phyloP scores from a whole-genome alignment of 768 basidiomycete species.

The Gelatoporia subvermispora region DNA sequence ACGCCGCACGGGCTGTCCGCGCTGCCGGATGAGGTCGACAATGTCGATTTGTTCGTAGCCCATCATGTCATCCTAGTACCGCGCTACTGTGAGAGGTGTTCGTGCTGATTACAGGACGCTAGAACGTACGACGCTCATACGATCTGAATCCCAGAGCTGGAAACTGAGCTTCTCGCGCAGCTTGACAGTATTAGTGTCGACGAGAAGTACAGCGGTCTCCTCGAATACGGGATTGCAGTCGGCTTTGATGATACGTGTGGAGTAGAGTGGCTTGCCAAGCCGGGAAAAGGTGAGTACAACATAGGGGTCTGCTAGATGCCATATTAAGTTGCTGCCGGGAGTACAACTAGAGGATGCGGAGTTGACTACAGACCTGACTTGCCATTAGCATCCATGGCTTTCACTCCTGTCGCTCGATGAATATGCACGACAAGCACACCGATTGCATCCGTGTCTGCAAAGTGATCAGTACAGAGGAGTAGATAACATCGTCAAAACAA shows the following conservation, averaged over 20 bases:
- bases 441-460: conserved; percentile 45
- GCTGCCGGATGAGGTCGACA: conserved; percentile 23
- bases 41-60: conserved; percentile 42
- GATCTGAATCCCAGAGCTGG: conserved; percentile 74
- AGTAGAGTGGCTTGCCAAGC: conserved; percentile 61
- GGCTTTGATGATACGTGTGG: conserved; percentile 60
- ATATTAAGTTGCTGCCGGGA: not conserved
- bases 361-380: conserved; percentile 27
- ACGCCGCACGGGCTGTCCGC: conserved; percentile 21
- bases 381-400: conserved; percentile 30
- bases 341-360: too few relatives aligned
- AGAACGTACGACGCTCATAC: conserved; percentile 23
- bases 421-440: conserved; percentile 66
- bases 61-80: conserved; percentile 39
- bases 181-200: conserved; percentile 62
- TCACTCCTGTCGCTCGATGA: conserved; percentile 52
- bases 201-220: conserved; percentile 58
- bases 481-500: not conserved
- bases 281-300: conserved; percentile 63
- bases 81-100: too few relatives aligned
- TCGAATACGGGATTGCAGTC: conserved; percentile 66
- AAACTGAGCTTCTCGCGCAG: conserved; percentile 57
- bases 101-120: not conserved
- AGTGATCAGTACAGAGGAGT: not conserved
- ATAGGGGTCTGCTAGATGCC: conserved; percentile 37